phyloP scores from a whole-genome alignment of 805 yeast species.

The Ogataea zsoltii region DNA sequence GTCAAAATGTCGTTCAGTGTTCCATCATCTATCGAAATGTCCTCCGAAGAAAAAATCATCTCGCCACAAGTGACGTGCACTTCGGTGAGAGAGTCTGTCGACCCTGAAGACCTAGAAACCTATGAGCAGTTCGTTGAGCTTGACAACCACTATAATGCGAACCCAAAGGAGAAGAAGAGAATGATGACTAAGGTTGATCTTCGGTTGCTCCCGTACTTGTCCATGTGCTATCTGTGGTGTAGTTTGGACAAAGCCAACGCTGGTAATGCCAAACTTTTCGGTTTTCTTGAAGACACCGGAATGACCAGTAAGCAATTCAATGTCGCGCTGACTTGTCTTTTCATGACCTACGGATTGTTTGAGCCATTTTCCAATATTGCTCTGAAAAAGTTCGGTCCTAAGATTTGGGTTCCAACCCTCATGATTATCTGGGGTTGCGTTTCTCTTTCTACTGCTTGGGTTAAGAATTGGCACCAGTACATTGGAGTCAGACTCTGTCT shows the following conservation, averaged over 20 bases:
- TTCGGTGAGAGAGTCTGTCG: slow-evolving; percentile 6
- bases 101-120: slow-evolving; percentile 7
- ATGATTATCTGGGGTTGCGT: slow-evolving; percentile 42
- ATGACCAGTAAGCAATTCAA: slow-evolving; percentile 41
- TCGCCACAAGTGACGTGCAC: slow-evolving; percentile 7
- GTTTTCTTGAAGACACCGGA: slow-evolving; percentile 29
- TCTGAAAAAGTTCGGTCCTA: slow-evolving; percentile 41
- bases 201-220: slow-evolving; percentile 28
- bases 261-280: slow-evolving; percentile 36
- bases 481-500: slow-evolving; percentile 38
- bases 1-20: no score
- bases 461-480: slow-evolving; percentile 24
- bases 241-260: slow-evolving; percentile 38
- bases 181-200: slow-evolving; percentile 28
- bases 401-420: slow-evolving; percentile 36
- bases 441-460: slow-evolving; percentile 36
- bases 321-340: slow-evolving; percentile 41
- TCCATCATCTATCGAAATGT: background rate
- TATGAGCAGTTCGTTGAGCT: slow-evolving; percentile 16
- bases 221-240: slow-evolving; percentile 32
- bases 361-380: slow-evolving; percentile 42
- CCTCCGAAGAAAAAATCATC: slow-evolving; percentile 7
- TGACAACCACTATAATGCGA: slow-evolving; percentile 18
- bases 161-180: slow-evolving; percentile 24
- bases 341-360: slow-evolving; percentile 41